Evolutionary conservation across 1,139 yeast genomes (phyloP).

Genomic region (Kodamaea fungicola): DNA sequence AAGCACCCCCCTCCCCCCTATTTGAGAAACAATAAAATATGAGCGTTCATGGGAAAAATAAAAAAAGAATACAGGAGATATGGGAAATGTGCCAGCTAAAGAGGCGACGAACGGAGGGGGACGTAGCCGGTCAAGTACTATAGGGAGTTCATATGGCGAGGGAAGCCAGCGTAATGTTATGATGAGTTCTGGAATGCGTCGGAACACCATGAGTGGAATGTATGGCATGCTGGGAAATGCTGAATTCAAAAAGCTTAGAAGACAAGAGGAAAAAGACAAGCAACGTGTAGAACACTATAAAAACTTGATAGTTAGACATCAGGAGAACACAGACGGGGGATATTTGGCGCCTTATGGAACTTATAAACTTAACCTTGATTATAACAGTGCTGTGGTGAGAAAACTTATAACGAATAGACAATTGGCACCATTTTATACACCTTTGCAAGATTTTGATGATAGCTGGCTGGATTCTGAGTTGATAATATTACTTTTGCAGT

Average conservation of each 20-base stretch:
- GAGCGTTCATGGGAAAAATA: background rate
- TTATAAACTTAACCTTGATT: constrained; percentile 72
- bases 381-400: constrained; percentile 67
- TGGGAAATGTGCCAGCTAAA: constrained; percentile 64
- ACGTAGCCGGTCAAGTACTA: constrained; percentile 24
- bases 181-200: constrained; percentile 7
- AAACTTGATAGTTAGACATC: constrained; percentile 53
- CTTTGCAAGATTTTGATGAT: constrained; percentile 77
- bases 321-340: constrained; percentile 75
- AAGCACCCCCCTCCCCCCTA: background rate
- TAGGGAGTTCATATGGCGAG: constrained; percentile 5
- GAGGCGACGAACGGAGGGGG: constrained; percentile 24
- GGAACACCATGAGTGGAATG: constrained; percentile 19
- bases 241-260: constrained; percentile 24
- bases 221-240: constrained; percentile 13
- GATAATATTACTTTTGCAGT: constrained; percentile 49
- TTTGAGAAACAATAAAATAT: background rate
- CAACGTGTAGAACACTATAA: constrained; percentile 51
- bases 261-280: constrained; percentile 50
- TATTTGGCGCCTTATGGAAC: constrained; percentile 85
- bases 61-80: constrained; percentile 12
- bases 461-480: constrained; percentile 73
- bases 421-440: constrained; percentile 88
- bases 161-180: background rate
- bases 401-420: constrained; percentile 56